Evolutionary conservation across 768 basidiomycete genomes (phyloP).

Genomic region (Hericium rajendrae): DNA sequence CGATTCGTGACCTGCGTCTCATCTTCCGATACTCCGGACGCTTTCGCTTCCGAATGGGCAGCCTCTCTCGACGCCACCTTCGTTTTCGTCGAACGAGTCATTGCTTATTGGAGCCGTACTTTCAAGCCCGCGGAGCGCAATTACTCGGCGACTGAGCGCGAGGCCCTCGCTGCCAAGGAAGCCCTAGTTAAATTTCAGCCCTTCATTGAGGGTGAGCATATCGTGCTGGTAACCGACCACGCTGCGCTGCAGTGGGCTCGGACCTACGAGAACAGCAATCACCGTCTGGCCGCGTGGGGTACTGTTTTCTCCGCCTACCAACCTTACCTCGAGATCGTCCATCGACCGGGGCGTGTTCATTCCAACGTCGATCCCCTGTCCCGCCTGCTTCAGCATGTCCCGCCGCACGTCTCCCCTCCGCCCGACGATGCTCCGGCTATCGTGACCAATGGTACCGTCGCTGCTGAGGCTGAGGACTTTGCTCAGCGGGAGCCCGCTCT

Average conservation of each 20-base stretch:
- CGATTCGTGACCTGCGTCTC: background rate
- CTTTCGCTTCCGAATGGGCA: too few relatives aligned
- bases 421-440: background rate
- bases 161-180: too few relatives aligned
- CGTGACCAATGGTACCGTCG: background rate
- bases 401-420: too few relatives aligned
- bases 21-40: too few relatives aligned
- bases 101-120: slow-evolving; percentile 14
- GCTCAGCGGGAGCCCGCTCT: too few relatives aligned
- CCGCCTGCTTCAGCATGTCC: too few relatives aligned
- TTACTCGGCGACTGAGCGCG: too few relatives aligned
- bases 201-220: slow-evolving; percentile 26
- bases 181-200: too few relatives aligned
- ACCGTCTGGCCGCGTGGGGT: slow-evolving; percentile 22
- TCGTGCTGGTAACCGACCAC: slow-evolving; percentile 19
- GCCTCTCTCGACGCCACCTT: background rate
- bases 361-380: too few relatives aligned
- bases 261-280: slow-evolving; percentile 18
- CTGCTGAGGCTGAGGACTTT: too few relatives aligned
- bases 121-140: background rate
- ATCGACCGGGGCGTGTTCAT: too few relatives aligned
- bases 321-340: background rate
- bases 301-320: slow-evolving; percentile 23
- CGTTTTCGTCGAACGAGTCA: slow-evolving; percentile 14
- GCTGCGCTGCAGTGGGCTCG: slow-evolving; percentile 18